Evolutionary conservation across 2,329 filamentous ascomycete species (phyloP).

Genomic region (Cercospora citrullina): DNA sequence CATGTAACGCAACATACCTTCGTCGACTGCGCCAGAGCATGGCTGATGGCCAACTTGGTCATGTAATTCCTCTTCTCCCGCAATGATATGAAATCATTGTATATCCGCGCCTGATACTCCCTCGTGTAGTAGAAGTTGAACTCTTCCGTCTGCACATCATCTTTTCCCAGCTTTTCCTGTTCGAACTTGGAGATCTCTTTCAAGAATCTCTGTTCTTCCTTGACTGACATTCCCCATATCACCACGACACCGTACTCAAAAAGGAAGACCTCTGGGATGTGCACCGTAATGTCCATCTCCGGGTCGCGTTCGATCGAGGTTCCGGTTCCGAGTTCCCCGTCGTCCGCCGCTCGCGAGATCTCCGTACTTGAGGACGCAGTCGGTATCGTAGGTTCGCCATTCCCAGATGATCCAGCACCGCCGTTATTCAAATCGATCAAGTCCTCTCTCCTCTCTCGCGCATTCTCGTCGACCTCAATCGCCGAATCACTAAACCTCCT

Average conservation of each 20-base stretch:
- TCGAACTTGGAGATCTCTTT: slow-evolving; percentile 96
- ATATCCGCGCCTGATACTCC: slow-evolving; percentile 97
- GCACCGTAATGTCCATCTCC: slow-evolving; percentile 83
- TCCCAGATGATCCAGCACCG: slow-evolving; percentile 13
- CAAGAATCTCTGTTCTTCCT: slow-evolving; percentile 84
- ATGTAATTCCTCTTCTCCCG: slow-evolving; percentile 95
- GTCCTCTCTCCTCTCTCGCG: slow-evolving; percentile 39
- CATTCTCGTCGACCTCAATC: slow-evolving; percentile 62
- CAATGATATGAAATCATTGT: slow-evolving; percentile 98
- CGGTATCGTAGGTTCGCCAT: slow-evolving; percentile 23
- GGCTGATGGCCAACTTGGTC: slow-evolving; percentile 95
- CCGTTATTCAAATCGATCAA: slow-evolving; percentile 37
- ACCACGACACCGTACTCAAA: slow-evolving; percentile 98
- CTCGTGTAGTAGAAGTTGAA: slow-evolving; percentile 99
- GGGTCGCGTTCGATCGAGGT: slow-evolving; percentile 44
- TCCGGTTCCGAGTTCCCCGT: slow-evolving; percentile 15
- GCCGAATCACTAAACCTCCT: slow-evolving; percentile 73
- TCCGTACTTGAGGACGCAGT: slow-evolving; percentile 19
- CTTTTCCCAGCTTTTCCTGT: slow-evolving; percentile 79
- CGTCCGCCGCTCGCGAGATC: slow-evolving; percentile 17
- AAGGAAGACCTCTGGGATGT: slow-evolving; percentile 91
- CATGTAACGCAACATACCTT: slow-evolving; percentile 59
- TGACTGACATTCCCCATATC: slow-evolving; percentile 95
- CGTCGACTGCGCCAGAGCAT: slow-evolving; percentile 91
- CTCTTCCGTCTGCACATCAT: slow-evolving; percentile 91